These are phyloP conservation scores for Cryptomeria japonica DNA, from an alignment of 75 land plant genomes.

Conservation along the genomic window DNA sequence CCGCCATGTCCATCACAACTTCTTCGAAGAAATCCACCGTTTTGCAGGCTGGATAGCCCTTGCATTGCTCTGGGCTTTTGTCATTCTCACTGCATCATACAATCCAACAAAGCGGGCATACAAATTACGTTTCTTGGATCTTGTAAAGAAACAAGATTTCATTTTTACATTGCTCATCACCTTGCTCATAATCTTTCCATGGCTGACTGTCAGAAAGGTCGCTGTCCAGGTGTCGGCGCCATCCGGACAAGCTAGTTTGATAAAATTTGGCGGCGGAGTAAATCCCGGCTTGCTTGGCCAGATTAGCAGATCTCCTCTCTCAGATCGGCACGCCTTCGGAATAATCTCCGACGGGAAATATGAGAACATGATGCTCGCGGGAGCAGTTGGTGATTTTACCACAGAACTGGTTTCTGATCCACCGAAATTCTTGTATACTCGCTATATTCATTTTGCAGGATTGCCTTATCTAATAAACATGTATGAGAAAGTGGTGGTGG, in stretches of 20 bases:
- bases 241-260: constrained; percentile 50
- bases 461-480: constrained; percentile 54
- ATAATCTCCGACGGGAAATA: constrained; percentile 51
- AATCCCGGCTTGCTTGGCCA: constrained; percentile 44
- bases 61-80: constrained; percentile 17
- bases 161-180: constrained; percentile 55
- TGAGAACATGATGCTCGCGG: constrained; percentile 67
- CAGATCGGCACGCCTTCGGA: constrained; percentile 70
- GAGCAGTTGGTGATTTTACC: constrained; percentile 72
- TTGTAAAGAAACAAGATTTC: constrained; percentile 39
- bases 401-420: constrained; percentile 54
- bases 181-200: constrained; percentile 46
- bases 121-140: background rate
- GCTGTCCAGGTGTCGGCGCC: constrained; percentile 37
- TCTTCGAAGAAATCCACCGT: constrained; percentile 54
- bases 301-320: constrained; percentile 54
- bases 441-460: constrained; percentile 51
- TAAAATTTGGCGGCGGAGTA: constrained; percentile 50
- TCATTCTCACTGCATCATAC: constrained; percentile 47
- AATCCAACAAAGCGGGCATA: constrained; percentile 34
- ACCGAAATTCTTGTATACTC: constrained; percentile 63
- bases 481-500: constrained; percentile 46
- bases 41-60: constrained; percentile 59
- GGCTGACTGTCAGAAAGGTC: constrained; percentile 46
- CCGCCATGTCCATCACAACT: constrained; percentile 30